Evolutionary conservation across 2,329 filamentous ascomycete species (phyloP).

Genomic region (Nemania serpens): DNA sequence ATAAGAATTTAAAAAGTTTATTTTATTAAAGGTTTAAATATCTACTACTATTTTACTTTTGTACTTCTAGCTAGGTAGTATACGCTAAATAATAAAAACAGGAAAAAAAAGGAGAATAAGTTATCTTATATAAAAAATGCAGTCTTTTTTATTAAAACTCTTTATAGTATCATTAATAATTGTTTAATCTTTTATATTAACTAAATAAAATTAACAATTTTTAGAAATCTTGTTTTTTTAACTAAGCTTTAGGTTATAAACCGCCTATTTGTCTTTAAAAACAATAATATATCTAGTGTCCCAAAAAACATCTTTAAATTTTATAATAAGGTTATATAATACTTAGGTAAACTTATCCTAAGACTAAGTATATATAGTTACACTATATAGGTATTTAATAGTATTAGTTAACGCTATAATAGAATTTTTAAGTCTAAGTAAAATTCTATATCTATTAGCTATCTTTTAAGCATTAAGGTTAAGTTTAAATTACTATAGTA

Average conservation of each 20-base stretch:
- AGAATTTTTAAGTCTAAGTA: neutral
- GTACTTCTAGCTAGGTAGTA: neutral
- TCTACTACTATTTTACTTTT: neutral
- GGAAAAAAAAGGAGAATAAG: neutral
- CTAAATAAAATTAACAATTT: too few species aligned
- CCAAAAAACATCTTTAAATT: too few species aligned
- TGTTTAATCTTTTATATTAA: neutral
- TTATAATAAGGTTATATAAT: too few species aligned
- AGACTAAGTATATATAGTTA: neutral
- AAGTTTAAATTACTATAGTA: too few species aligned
- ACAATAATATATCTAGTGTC: too few species aligned
- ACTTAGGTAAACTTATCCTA: slow-evolving; percentile 1
- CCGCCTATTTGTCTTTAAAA: too few species aligned
- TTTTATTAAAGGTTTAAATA: neutral
- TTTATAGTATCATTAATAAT: neutral
- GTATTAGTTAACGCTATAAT: neutral
- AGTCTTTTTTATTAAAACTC: neutral
- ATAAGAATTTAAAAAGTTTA: neutral
- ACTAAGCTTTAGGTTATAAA: too few species aligned
- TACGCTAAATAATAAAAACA: slow-evolving; percentile 5
- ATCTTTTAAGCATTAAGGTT: neutral
- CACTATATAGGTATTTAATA: neutral
- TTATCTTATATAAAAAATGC: neutral
- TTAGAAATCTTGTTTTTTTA: too few species aligned
- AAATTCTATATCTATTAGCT: neutral